These are phyloP conservation scores for Ascochyta koolunga DNA, from an alignment of 2,329 filamentous ascomycete genomes.

Conservation along the genomic window DNA sequence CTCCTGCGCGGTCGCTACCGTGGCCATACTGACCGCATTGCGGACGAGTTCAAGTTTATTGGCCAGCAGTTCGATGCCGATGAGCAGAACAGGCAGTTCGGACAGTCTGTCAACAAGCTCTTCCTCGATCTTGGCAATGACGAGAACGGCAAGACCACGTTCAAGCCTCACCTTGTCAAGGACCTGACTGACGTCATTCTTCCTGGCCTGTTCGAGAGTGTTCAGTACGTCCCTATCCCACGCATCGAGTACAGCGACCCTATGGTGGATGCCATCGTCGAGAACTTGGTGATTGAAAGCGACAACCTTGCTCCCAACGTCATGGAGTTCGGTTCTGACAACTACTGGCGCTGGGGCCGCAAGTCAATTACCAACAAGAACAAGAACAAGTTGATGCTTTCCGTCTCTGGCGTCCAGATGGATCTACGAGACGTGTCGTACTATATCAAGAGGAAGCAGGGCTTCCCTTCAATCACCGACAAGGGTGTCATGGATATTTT, in stretches of 20 bases:
- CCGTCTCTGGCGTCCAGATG: constrained; percentile 88
- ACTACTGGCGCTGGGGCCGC: constrained; percentile 93
- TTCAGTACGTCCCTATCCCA: constrained; percentile 89
- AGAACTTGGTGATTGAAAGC: constrained; percentile 93
- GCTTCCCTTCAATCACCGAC: constrained; percentile 87
- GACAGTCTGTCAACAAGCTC: constrained; percentile 75
- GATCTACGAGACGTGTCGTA: constrained; percentile 81
- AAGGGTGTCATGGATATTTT: constrained; percentile 87
- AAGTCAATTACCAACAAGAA: constrained; percentile 83
- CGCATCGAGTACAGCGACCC: constrained; percentile 91
- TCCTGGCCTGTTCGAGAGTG: constrained; percentile 79
- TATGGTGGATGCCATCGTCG: constrained; percentile 84
- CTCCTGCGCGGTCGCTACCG: constrained; percentile 89
- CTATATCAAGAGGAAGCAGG: constrained; percentile 93
- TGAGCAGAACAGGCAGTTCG: constrained; percentile 82
- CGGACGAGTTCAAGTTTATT: constrained; percentile 90
- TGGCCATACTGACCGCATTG: constrained; percentile 80
- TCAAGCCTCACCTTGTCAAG: constrained; percentile 92
- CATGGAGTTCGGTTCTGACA: constrained; percentile 85
- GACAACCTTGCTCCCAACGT: constrained; percentile 97
- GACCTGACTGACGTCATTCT: constrained; percentile 87
- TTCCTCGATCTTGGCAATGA: constrained; percentile 92
- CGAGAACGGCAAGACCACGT: constrained; percentile 78
- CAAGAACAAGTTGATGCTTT: constrained; percentile 84
- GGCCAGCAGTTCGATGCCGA: constrained; percentile 89